Conservation (phyloP, 768 basidiomycete species). For the Lentinula boryana region DNA sequence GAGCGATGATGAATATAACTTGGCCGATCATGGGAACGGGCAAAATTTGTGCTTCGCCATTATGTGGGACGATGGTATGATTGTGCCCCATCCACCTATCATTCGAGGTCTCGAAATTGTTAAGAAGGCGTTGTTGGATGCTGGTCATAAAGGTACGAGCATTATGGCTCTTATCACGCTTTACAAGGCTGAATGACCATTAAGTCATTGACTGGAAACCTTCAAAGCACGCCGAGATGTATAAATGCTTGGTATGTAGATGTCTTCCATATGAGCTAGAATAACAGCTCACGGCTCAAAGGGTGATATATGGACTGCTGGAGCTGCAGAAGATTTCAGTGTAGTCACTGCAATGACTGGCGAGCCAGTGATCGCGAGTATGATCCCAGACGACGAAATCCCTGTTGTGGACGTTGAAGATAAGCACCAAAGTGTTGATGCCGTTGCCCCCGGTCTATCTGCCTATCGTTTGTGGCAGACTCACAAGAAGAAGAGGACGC, state of each 20-base stretch:
- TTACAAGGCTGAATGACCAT: not conserved
- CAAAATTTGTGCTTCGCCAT: slow-evolving; percentile 50
- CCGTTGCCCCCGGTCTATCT: slow-evolving; percentile 22
- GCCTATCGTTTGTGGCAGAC: slow-evolving; percentile 67
- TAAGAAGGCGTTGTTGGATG: slow-evolving; percentile 49
- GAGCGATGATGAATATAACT: slow-evolving; percentile 51
- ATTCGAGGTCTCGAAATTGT: slow-evolving; percentile 49
- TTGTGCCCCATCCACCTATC: slow-evolving; percentile 61
- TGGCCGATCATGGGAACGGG: slow-evolving; percentile 55
- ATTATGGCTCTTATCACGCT: not conserved
- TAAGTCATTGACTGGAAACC: slow-evolving; percentile 70
- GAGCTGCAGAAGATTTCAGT: slow-evolving; percentile 39
- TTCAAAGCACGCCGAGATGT: slow-evolving; percentile 43
- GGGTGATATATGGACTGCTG: slow-evolving; percentile 40
- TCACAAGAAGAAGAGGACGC: slow-evolving; percentile 41
- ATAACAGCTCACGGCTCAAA: slow-evolving; percentile 10
- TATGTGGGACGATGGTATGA: slow-evolving; percentile 61
- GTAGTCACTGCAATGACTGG: slow-evolving; percentile 31
- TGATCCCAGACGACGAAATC: slow-evolving; percentile 28
- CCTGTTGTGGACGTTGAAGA: slow-evolving; percentile 11
- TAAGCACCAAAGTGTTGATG: slow-evolving; percentile 19
- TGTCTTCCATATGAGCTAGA: too few species aligned
- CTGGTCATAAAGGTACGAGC: slow-evolving; percentile 60
- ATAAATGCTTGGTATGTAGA: slow-evolving; percentile 26
- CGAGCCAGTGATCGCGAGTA: slow-evolving; percentile 50